phyloP scores from a whole-genome alignment of 192 early-diverging fungal species.

The Coemansia biformis region DNA sequence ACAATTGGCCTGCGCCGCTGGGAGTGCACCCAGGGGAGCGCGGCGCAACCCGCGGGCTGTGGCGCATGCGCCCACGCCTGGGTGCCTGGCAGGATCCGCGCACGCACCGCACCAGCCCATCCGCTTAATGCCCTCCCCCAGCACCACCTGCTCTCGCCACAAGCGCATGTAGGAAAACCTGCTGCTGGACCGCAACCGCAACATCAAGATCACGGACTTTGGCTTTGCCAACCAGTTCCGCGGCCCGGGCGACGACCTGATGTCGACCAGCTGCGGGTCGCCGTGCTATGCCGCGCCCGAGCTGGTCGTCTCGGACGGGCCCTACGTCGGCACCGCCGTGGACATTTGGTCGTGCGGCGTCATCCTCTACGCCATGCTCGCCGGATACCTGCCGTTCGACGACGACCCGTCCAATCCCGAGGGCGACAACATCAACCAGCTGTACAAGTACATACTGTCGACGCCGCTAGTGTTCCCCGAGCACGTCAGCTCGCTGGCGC shows the following conservation, averaged over 20 bases:
- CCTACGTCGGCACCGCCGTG: conserved; percentile 91
- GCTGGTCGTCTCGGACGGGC: conserved; percentile 92
- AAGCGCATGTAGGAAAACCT: conserved; percentile 84
- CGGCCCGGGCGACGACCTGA: conserved; percentile 66
- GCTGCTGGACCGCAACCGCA: conserved; percentile 82
- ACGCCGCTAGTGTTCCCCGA: conserved; percentile 84
- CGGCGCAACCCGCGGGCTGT: too few relatives aligned
- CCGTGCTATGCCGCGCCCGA: conserved; percentile 99
- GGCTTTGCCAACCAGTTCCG: conserved; percentile 93
- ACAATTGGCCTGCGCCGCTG: conserved; percentile 6
- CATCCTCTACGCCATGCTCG: conserved; percentile 90
- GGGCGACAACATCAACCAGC: conserved; percentile 80
- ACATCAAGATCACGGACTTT: conserved; percentile 98
- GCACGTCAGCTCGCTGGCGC: conserved; percentile 67
- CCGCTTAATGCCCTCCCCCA: too few relatives aligned
- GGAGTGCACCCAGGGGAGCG: neutral
- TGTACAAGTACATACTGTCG: conserved; percentile 80
- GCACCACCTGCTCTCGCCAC: too few relatives aligned
- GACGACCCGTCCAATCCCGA: conserved; percentile 87
- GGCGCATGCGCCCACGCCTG: conserved; percentile 10
- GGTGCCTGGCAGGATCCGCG: too few relatives aligned
- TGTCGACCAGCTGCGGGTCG: conserved; percentile 94
- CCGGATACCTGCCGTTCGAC: conserved; percentile 84
- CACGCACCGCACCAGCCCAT: too few relatives aligned
- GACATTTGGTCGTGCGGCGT: conserved; percentile 99